A percentile compares a stretch with the other conserved stretches of the same genome.
Evolutionary conservation across 306 rosid species (phyloP).

Genomic region (Albizia julibrissin): DNA sequence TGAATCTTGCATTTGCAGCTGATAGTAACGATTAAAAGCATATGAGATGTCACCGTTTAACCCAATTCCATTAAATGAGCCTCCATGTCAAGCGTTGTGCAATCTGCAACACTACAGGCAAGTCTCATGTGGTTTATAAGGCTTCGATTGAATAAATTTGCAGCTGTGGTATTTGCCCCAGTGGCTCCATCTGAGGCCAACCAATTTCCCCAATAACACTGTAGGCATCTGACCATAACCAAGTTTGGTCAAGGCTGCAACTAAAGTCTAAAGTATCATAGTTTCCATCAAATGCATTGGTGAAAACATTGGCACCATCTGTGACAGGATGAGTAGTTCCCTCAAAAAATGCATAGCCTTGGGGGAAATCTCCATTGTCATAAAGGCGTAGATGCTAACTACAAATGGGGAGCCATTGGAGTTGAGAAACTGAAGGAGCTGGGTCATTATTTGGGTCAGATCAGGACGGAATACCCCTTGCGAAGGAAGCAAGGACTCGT

Average conservation of each 20-base stretch:
- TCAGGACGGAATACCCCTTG: constrained; percentile 93
- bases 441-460: constrained; percentile 68
- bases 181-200: constrained; percentile 92
- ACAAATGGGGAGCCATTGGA: constrained; percentile 92
- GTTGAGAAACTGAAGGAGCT: constrained; percentile 77
- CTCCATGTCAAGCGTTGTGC: constrained; percentile 91
- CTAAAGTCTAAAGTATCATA: constrained; percentile 82
- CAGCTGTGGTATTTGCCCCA: constrained; percentile 84
- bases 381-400: constrained; percentile 92
- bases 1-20: constrained; percentile 78
- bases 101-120: constrained; percentile 88
- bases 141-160: constrained; percentile 86
- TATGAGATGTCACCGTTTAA: constrained; percentile 85
- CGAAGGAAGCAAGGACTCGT: constrained; percentile 83
- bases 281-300: constrained; percentile 96
- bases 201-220: constrained; percentile 86
- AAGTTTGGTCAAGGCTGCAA: constrained; percentile 78
- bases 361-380: constrained; percentile 79
- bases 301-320: constrained; percentile 80
- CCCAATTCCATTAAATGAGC: constrained; percentile 90
- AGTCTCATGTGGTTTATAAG: constrained; percentile 73
- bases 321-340: constrained; percentile 86
- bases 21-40: constrained; percentile 95
- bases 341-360: constrained; percentile 90
- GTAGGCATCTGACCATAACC: constrained; percentile 95